Evolutionary conservation across 2,329 filamentous ascomycete species (phyloP), one percentile per base, ranked within the genome.

Genomic region (Cercospora berteroae): DNA sequence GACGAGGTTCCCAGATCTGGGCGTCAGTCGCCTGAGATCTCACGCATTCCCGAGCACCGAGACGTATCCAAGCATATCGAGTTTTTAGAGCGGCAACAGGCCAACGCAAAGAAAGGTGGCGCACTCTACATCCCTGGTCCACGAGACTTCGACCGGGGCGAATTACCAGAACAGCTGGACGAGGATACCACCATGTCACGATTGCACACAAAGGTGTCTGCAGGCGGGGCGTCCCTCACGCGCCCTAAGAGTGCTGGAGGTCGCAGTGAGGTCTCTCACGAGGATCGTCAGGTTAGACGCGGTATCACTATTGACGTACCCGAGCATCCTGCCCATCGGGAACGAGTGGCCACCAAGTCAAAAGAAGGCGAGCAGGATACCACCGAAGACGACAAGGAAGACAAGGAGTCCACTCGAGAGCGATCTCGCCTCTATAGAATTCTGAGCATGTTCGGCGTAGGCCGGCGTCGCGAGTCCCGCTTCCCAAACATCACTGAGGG

Each of bases 101-200:
- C 92, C 65, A 74, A 76, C 42, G 73, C 73, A 4, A 84, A 83
- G 1, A 88, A 88, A 69, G 89, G 88, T 63, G 88, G 89, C 36
- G 88, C 93, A 0, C 81, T 98, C 52, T 90, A 93, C 48, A 98
- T 99, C 73, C 95, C 95, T 0, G 94, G 94, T 20, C 95, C 95
- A 0, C 85, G 94, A 73, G 95, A 98, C 76, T 94, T 90, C 59
- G 95, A 99, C 74, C 87, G 88, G 60, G 95, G 94, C 27, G 85
- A 92, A 68, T 83, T 89, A 9, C 94, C 94, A 3, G 81, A 88
- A 72, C 80, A 84, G 20, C 77, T 91, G 13, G 82, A 84, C 8
- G 81, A 83, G 39, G 79, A 81, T 5, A 80, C 82, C 1, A 60
- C 33, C 76, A 77, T 20, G 76, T 79, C 31, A 67, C 72, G 74